Base-by-base conservation (phyloP, 163 green algal species). In the Prototheca cutis region DNA sequence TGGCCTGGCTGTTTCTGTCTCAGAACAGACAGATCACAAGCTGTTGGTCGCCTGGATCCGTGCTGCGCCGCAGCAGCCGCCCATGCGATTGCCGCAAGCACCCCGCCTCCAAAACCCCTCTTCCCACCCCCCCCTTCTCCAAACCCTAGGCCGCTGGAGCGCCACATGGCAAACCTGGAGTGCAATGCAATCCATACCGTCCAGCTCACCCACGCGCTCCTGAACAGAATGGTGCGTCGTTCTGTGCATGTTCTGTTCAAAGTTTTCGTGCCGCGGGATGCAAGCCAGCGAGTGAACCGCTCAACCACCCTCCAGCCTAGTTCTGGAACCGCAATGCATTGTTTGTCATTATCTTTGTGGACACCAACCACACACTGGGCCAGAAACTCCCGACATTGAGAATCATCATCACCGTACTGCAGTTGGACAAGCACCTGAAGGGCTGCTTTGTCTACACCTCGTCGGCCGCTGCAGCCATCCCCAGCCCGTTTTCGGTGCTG, bases 371-470 rank as follows among this genome's bases (percentile, higher is more conserved):
- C n/a, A n/a, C n/a, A n/a, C n/a, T n/a, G n/a, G n/a, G n/a, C n/a
- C n/a, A n/a, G n/a, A n/a, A n/a, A n/a, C n/a, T n/a, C n/a, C n/a
- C n/a, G n/a, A n/a, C n/a, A n/a, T n/a, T n/a, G n/a, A n/a, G n/a
- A n/a, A n/a, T n/a, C n/a, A n/a, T n/a, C n/a, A n/a, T n/a, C n/a
- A n/a, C n/a, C n/a, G n/a, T n/a, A n/a, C n/a, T n/a, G 19, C 64
- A 87, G 79, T 68, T 84, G 36, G 58, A 74, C 45, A 82, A 87
- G 61, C 84, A 86, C 60, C 68, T 90, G 31, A 78, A 66, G 29
- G 91, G 90, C 28, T 94, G 85, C 74, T 76, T 97, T 30, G 88
- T 96, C 4, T 95, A 88, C 74, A 96, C 90, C 17, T 91, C 79
- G 29, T 91, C 78, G 25, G 87, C 87, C 8, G 68, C 65, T 18